Base-by-base conservation (phyloP, 352 stramenopile species). In the Phytophthora europaea region DNA sequence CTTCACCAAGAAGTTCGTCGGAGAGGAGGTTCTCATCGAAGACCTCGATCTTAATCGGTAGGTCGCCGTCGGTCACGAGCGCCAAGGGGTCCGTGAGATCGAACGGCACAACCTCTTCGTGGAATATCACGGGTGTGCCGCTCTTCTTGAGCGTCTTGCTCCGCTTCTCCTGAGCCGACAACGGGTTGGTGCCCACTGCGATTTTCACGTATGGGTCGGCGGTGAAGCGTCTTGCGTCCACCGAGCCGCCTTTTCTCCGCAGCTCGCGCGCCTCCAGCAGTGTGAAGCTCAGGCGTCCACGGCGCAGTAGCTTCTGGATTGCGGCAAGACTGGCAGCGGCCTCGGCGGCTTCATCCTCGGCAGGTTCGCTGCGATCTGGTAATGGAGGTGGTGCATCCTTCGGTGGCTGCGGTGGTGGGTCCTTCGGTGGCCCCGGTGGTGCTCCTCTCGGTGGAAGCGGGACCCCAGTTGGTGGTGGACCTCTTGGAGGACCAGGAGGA, bases 1-100 rank as follows among this genome's bases (percentile, higher is more conserved):
- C 76, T 53, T 91, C 70, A 15, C 88, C 92, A 0, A 98, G 75
- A 22, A 98, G 62, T 58, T 98, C 93, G 61, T 98, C 90, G 0
- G 88, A 91, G 6, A 96, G 81, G 20, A 97, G 65, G 56, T 94
- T 98, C 63, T 97, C 92, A 47, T 98, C 91, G 61, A 81, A 98
- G 0, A 98, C 7, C 56, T 97, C 91, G 22, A 98, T 78, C 20
- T 83, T 82, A 50, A 93, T 70, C n/a, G 84, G 72, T 34, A 94
- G 67, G 40, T 94, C 88, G 38, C 95, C 84, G 60, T 93, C 81
- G 2, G 82, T 75, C 12, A 98, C 68, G 6, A 97, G 84, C 9
- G 78, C 81, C 3, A 81, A 64, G 4, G 93, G 91, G n/a, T 98
- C 80, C 0, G 87, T 83, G 43, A 98, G 70, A 54, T 98, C 91